A percentile compares a stretch with the other conserved stretches of the same genome.
Conservation (phyloP, 108 stramenopile species). For the Mediolabrus comicus region DNA sequence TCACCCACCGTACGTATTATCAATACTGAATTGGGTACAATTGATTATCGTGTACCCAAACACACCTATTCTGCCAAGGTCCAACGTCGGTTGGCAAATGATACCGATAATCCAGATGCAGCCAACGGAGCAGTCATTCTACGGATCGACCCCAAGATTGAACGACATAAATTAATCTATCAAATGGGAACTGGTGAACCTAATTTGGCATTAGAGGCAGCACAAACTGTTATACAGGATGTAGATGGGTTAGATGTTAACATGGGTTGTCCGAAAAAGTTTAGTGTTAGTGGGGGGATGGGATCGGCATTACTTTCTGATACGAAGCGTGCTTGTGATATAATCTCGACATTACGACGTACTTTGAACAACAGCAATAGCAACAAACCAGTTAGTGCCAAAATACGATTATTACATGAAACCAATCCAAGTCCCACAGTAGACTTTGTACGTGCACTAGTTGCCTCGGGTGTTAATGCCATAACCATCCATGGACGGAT, state of each 20-base stretch:
- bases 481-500: slow-evolving; percentile 91
- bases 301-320: slow-evolving; percentile 89
- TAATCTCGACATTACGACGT: slow-evolving; percentile 62
- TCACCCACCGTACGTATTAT: slow-evolving; percentile 54
- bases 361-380: slow-evolving; percentile 22
- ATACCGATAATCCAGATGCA: slow-evolving; percentile 44
- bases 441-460: slow-evolving; percentile 73
- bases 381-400: slow-evolving; percentile 82
- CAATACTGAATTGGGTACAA: slow-evolving; percentile 70
- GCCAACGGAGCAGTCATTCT: slow-evolving; percentile 50
- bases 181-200: slow-evolving; percentile 93
- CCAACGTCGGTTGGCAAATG: slow-evolving; percentile 42
- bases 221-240: slow-evolving; percentile 72
- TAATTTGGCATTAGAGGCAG: slow-evolving; percentile 80
- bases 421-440: slow-evolving; percentile 62
- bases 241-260: slow-evolving; percentile 94
- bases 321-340: slow-evolving; percentile 65
- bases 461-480: slow-evolving; percentile 92
- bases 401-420: slow-evolving; percentile 88
- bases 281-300: slow-evolving; percentile 92
- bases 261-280: slow-evolving; percentile 99
- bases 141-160: slow-evolving; percentile 69
- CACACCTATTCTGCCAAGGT: slow-evolving; percentile 54
- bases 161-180: slow-evolving; percentile 80
- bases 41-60: slow-evolving; percentile 83